Percentiles rank a stretch among this genome's conserved stretches.
Conservation (phyloP, 148 eudicot species). For the Rhododendron kiyosumense region DNA sequence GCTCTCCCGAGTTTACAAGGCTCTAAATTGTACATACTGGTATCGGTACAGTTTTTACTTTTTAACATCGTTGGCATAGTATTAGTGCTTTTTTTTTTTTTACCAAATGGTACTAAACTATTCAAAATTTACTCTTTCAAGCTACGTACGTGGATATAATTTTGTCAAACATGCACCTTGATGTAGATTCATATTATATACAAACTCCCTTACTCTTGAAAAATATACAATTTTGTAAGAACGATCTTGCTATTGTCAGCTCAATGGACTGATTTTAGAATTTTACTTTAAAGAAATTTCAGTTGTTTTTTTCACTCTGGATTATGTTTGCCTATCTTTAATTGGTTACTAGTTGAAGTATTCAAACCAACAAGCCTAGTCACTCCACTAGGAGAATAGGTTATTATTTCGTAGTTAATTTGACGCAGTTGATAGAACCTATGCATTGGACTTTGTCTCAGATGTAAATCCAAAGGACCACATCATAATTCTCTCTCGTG, state of each 20-base stretch:
- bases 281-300: neutral
- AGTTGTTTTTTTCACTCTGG: neutral
- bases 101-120: neutral
- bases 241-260: too few relatives aligned
- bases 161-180: neutral
- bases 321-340: neutral
- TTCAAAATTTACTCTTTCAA: neutral
- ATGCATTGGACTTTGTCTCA: slow-evolving; percentile 2
- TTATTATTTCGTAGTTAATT: neutral
- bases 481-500: neutral
- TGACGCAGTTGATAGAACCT: neutral
- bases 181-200: neutral
- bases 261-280: too few relatives aligned
- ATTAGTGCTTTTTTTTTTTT: neutral
- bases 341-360: neutral
- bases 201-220: neutral
- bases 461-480: neutral
- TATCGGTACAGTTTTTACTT: neutral
- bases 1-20: neutral
- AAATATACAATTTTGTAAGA: neutral
- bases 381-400: neutral
- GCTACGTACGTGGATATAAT: neutral
- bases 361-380: neutral
- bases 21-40: neutral
- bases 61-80: neutral